These are phyloP conservation scores for Zygosaccharomyces kombuchaensis DNA, from an alignment of 805 yeast genomes.

Conservation along the genomic window DNA sequence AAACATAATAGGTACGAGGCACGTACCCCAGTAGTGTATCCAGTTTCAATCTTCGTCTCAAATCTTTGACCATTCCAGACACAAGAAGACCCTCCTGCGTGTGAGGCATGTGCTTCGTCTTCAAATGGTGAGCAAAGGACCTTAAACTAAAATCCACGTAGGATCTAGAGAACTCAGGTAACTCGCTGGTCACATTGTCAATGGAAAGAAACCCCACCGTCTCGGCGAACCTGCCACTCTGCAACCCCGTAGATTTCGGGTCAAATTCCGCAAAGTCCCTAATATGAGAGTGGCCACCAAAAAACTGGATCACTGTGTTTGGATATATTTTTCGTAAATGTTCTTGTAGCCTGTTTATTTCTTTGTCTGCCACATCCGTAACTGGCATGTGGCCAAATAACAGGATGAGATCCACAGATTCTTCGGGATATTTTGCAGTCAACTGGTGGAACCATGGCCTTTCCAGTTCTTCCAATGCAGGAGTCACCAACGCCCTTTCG, in stretches of 20 bases:
- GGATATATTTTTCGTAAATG: constrained; percentile 58
- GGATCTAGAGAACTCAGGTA: constrained; percentile 47
- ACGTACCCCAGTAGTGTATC: constrained; percentile 60
- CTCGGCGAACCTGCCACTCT: constrained; percentile 90
- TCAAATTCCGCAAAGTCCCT: constrained; percentile 77
- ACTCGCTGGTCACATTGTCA: constrained; percentile 28
- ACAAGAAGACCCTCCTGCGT: constrained; percentile 53
- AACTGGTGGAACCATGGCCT: constrained; percentile 63
- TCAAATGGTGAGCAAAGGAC: constrained; percentile 60
- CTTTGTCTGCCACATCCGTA: constrained; percentile 35
- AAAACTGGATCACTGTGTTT: constrained; percentile 64
- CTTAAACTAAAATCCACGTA: constrained; percentile 79
- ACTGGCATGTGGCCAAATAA: constrained; percentile 80
- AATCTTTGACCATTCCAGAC: constrained; percentile 40
- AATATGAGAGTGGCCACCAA: constrained; percentile 94
- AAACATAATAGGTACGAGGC: constrained; percentile 60
- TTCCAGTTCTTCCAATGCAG: constrained; percentile 48
- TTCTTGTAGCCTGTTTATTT: constrained; percentile 36
- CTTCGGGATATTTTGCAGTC: constrained; percentile 33
- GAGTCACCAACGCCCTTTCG: constrained; percentile 56
- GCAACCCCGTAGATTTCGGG: constrained; percentile 65
- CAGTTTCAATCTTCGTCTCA: constrained; percentile 49
- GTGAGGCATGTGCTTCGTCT: constrained; percentile 37
- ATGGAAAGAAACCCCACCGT: constrained; percentile 86
- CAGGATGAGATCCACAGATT: constrained; percentile 58